These are phyloP conservation scores for Grosmannia penicillata DNA, from an alignment of 2,329 filamentous ascomycete genomes.

Conservation along the genomic window DNA sequence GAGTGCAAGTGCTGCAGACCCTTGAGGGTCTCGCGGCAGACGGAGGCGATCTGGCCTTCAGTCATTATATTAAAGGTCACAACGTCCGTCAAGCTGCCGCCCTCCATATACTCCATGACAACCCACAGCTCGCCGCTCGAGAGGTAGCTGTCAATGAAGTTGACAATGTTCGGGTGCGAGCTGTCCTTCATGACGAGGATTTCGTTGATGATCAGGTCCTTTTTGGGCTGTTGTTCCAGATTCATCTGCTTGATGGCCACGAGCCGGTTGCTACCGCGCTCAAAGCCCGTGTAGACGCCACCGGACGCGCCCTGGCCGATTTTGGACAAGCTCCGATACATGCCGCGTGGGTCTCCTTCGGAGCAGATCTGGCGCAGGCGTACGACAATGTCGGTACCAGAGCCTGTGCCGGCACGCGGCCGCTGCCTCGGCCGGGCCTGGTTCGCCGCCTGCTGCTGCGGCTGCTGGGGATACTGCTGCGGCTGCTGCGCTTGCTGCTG, in stretches of 20 bases:
- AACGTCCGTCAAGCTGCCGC: conserved; percentile 91
- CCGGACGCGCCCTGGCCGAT: conserved; percentile 96
- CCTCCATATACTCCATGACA: conserved; percentile 99
- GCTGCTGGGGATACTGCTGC: conserved; percentile 1
- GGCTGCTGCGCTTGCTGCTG: conserved; percentile 11
- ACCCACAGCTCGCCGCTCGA: conserved; percentile 90
- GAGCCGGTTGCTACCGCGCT: conserved; percentile 67
- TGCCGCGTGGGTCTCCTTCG: conserved; percentile 72
- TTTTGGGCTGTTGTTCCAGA: conserved; percentile 94
- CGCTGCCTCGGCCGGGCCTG: conserved; percentile 59
- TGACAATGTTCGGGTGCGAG: conserved; percentile 96
- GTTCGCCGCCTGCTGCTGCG: conserved; percentile 14
- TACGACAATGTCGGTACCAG: conserved; percentile 71
- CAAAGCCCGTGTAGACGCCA: conserved; percentile 85
- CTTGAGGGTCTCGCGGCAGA: conserved; percentile 83
- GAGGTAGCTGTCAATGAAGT: conserved; percentile 95
- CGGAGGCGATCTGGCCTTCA: conserved; percentile 89
- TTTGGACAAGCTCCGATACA: conserved; percentile 80
- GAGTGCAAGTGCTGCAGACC: conserved; percentile 92
- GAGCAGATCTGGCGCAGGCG: conserved; percentile 82
- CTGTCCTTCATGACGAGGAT: conserved; percentile 99
- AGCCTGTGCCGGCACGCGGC: conserved; percentile 60
- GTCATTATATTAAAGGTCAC: conserved; percentile 99
- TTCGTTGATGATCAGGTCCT: conserved; percentile 97
- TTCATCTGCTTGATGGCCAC: conserved; percentile 99